phyloP scores from a whole-genome alignment of 2,329 filamentous ascomycete genomes.

The Ceratocystis cubensis region DNA sequence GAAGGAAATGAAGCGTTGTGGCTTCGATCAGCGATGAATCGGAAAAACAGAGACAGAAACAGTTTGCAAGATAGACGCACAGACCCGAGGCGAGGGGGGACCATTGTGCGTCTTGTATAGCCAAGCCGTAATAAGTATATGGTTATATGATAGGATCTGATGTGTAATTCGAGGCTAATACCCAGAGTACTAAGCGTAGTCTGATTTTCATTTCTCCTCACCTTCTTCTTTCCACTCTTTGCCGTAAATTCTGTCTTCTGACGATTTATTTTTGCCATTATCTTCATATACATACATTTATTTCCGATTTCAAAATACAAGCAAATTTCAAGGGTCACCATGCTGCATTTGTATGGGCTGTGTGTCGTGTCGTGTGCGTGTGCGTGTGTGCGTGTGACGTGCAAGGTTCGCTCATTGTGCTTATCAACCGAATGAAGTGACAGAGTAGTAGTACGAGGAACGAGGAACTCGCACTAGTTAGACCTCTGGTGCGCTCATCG shows the following conservation, averaged over 20 bases:
- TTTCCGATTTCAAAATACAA: too few species aligned
- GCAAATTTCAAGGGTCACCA: too few species aligned
- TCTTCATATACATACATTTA: too few species aligned
- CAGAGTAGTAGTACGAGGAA: too few species aligned
- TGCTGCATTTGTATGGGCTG: too few species aligned
- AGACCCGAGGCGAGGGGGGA: background rate
- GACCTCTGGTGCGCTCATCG: background rate
- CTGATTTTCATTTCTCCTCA: background rate
- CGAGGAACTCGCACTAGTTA: too few species aligned
- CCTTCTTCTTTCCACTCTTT: background rate
- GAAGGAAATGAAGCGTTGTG: slow-evolving; percentile 7
- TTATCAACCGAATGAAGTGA: too few species aligned
- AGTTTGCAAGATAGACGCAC: slow-evolving; percentile 4
- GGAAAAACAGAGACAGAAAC: slow-evolving; percentile 5
- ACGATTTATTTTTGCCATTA: too few species aligned
- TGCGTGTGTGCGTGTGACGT: too few species aligned
- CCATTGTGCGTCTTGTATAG: slow-evolving; percentile 7
- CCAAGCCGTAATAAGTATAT: background rate
- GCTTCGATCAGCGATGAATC: background rate
- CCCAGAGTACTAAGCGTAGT: background rate
- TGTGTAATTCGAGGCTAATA: background rate
- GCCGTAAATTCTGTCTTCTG: too few species aligned
- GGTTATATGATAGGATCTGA: background rate
- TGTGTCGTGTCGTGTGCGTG: too few species aligned
- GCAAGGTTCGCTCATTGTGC: too few species aligned